Base-by-base conservation (phyloP, 495 filamentous ascomycete genomes). In the Aspergillus egyptiacus region DNA sequence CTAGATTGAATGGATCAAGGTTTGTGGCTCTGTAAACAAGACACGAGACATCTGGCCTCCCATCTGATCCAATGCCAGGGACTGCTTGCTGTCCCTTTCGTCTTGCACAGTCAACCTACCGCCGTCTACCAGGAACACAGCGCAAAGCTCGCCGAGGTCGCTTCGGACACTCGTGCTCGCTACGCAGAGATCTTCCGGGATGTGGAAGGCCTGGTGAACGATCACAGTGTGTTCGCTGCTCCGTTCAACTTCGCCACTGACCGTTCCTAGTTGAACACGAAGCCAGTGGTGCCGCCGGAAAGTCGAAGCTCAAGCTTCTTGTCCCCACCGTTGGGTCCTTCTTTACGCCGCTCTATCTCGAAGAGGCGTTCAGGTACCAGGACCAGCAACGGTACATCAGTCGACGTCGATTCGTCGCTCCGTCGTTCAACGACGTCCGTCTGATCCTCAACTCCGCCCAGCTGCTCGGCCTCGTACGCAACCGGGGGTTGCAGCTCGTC, bases 131-230 rank as follows among this genome's bases (percentile, higher is more conserved):
- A 87, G 39, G 67, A 71, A 39, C 60, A 70, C 28, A 62, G 67
- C 45, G 64, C 65, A 38, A 60, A 59, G 11, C 58, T 76, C 27
- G 67, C 77, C 19, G 72, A 74, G 20, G 76, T 75, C 54, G 74
- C 77, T 28, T 78, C 68, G 28, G 78, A 86, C 36, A 71, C 79
- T 7, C 87, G 93, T 54, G 75, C 83, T 17, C 82, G 93, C 32
- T 97, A 97, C 73, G 84, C 84, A 46, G 91, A 99, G 70, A 96
- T 99, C 56, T 86, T 97, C 77, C 80, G 79, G 24, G 93, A 99
- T 72, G 86, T 97, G 24, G 93, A 97, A 68, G 75, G 80, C 33
- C 79, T 99, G 64, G 83, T 99, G 48, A 81, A 86, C 48, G 89
- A 96, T 60, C 91, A 99, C 63, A 95, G 91, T 91, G 76, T 54